These are phyloP conservation scores for Hymenoscyphus albidus DNA, from an alignment of 2,329 filamentous ascomycete species.

Conservation along the genomic window DNA sequence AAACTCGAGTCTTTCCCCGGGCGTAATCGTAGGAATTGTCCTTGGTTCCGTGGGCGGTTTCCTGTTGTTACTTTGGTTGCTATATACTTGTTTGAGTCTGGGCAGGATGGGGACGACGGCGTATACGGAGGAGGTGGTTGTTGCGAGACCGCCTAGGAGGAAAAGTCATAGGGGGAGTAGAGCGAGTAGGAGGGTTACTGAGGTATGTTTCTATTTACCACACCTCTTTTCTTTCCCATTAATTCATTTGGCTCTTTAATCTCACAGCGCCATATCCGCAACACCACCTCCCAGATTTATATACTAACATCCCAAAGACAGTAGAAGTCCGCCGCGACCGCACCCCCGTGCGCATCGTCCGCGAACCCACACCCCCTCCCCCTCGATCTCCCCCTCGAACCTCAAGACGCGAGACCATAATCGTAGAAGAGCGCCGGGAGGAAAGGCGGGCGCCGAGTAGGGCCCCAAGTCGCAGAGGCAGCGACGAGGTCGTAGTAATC, in stretches of 20 bases:
- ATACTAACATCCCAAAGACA: conserved; percentile 18
- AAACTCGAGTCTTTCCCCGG: conserved; percentile 49
- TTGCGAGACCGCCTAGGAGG: conserved; percentile 13
- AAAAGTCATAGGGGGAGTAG: conserved; percentile 24
- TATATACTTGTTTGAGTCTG: conserved; percentile 37
- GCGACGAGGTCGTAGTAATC: conserved; percentile 36
- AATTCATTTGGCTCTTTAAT: background rate
- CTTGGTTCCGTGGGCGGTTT: conserved; percentile 51
- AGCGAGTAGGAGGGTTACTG: conserved; percentile 9
- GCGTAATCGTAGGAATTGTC: conserved; percentile 57
- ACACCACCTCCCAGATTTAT: background rate
- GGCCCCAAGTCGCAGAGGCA: conserved; percentile 21
- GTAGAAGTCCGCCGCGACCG: conserved; percentile 28
- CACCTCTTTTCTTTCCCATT: background rate
- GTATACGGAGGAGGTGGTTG: conserved; percentile 24
- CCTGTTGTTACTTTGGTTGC: conserved; percentile 49
- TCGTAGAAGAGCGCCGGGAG: conserved; percentile 31
- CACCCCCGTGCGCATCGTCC: conserved; percentile 25
- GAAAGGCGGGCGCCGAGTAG: conserved; percentile 17
- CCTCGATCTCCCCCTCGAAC: background rate
- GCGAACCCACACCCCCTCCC: conserved; percentile 13
- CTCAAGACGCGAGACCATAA: conserved; percentile 29
- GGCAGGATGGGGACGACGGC: conserved; percentile 10
- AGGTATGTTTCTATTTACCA: conserved; percentile 13
- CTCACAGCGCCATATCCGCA: conserved; percentile 2